A percentile compares a stretch with the other conserved stretches of the same genome.
Conservation (phyloP, 73 alveolate species). For the Symbiodinium natans region DNA sequence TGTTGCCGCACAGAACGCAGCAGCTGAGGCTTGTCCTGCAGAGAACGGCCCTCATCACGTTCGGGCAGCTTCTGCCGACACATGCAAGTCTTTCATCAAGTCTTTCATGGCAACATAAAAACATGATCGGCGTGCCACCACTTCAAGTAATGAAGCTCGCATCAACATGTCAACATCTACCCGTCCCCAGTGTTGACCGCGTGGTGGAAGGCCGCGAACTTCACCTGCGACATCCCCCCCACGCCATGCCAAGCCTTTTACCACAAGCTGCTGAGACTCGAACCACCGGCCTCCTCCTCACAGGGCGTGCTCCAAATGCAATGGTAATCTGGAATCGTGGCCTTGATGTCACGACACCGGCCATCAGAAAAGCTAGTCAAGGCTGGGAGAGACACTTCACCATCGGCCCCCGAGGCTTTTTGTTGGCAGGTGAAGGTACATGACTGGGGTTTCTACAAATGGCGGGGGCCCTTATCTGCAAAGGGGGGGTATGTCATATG, state of each 20-base stretch:
- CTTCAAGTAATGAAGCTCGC: too few species aligned
- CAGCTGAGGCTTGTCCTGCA: constrained; percentile 49
- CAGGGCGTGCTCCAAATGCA: constrained; percentile 78
- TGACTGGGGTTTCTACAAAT: too few species aligned
- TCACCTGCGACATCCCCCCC: background rate
- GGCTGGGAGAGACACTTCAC: too few species aligned
- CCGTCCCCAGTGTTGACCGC: constrained; percentile 57
- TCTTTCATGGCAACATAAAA: background rate
- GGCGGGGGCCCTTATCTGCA: too few species aligned
- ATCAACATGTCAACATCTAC: too few species aligned
- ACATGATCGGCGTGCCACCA: too few species aligned
- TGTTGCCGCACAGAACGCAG: constrained; percentile 57
- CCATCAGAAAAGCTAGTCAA: too few species aligned
- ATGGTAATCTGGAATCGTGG: constrained; percentile 57
- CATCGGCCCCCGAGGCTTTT: too few species aligned
- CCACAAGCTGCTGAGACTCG: too few species aligned
- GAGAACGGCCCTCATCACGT: background rate
- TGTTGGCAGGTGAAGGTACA: too few species aligned
- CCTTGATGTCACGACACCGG: constrained; percentile 31
- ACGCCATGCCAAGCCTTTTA: too few species aligned
- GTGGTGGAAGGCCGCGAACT: constrained; percentile 52
- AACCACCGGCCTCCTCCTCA: background rate
- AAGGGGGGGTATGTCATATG: too few species aligned
- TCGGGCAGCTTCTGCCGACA: background rate
- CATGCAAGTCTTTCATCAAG: background rate